Percentiles rank a stretch among this genome's conserved stretches.
These are phyloP conservation scores for Claviceps monticola DNA, from an alignment of 2,329 filamentous ascomycete genomes.

Conservation along the genomic window DNA sequence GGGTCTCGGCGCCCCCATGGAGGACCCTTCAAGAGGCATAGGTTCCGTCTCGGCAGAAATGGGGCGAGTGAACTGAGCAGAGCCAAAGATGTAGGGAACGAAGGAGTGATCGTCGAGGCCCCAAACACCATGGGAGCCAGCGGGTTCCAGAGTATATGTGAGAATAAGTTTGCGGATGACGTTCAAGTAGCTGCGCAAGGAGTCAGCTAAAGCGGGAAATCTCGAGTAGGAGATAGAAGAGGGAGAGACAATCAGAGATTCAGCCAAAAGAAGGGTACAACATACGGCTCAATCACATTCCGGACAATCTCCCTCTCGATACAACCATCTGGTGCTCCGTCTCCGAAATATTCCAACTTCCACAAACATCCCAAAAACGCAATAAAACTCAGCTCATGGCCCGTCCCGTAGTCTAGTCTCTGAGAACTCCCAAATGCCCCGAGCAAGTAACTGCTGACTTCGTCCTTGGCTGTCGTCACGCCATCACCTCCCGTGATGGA, in stretches of 20 bases:
- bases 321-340: constrained; percentile 35
- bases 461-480: constrained; percentile 41
- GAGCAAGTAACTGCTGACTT: constrained; percentile 67
- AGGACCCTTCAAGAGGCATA: constrained; percentile 68
- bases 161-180: constrained; percentile 74
- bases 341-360: constrained; percentile 71
- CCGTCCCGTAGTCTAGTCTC: constrained; percentile 87
- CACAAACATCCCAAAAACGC: constrained; percentile 83
- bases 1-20: constrained; percentile 57
- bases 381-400: constrained; percentile 88
- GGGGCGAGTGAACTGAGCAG: constrained; percentile 72
- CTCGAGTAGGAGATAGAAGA: neutral
- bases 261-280: neutral
- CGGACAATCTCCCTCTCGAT: constrained; percentile 70
- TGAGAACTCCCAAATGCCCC: constrained; percentile 81
- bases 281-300: constrained; percentile 65
- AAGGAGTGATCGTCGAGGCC: constrained; percentile 97
- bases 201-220: neutral
- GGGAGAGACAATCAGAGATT: neutral
- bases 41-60: constrained; percentile 44
- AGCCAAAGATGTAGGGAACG: constrained; percentile 86
- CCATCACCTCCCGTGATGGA: constrained; percentile 12
- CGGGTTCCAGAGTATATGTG: constrained; percentile 86
- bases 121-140: constrained; percentile 95
- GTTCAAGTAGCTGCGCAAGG: constrained; percentile 49